Evolutionary conservation across 768 basidiomycete species (phyloP), one percentile per base, ranked within the genome.

Genomic region (Tylopilus plumbeoviolaceoides): DNA sequence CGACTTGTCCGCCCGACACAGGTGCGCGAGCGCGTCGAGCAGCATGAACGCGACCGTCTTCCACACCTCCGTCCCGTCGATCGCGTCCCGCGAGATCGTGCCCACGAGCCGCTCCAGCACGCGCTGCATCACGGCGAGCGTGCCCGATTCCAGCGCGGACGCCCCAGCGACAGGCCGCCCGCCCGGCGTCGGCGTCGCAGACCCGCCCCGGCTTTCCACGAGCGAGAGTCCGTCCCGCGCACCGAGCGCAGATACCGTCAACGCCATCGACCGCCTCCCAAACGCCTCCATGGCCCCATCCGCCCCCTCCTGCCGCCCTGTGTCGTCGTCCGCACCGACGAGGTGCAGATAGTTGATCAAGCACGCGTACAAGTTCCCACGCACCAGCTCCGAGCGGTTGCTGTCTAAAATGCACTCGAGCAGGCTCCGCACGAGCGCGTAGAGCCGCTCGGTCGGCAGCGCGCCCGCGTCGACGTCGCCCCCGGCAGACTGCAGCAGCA

Each of bases 1-100:
- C 44, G 86, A 85, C 69, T 83, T 87, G 58, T 92, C 87, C 44
- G 73, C 68, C 25, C 80, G 80, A 36, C 84, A 89, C 0, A 95
- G 72, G 41, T 87, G 80, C 17, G 88, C 78, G 8, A 95, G 76
- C 1, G 89, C 84, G 60, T 95, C 91, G 40, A 98, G 75, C 3
- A 93, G 75, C 76, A 94, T 88, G 65, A 94, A 98, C 9, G 95
- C 91, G 15, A 98, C 83, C 3, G 94, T 95, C 71, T 91, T 91
- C 95, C 95, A 98, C 2, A 98, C 91, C 68, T 98, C 94, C 17
- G 90, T 85, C 7, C 94, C 95, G 58, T 97, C 94, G 49, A 91
- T 89, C 1, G 93, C 94, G 63, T 98, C 95, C n/a, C 91, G 78
- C 20, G 90, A 83, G 36, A 95, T 75, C 35, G 83, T 77, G 0